These are phyloP conservation scores for Calonectria montana DNA, from an alignment of 2,329 filamentous ascomycete genomes.

Conservation along the genomic window DNA sequence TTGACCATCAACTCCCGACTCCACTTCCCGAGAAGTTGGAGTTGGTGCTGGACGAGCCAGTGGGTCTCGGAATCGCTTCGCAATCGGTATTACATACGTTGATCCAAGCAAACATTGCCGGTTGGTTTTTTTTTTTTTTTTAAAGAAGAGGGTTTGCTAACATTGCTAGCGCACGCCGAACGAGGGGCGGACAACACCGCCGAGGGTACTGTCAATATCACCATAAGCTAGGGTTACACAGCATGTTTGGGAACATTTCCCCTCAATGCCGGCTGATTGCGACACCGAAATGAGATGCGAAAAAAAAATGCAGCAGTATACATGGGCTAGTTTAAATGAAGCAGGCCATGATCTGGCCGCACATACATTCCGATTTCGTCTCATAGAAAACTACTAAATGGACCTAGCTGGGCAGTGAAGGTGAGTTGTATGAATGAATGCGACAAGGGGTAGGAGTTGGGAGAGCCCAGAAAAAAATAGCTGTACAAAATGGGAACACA, in stretches of 20 bases:
- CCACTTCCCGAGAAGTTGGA: slow-evolving; percentile 43
- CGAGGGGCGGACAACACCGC: background rate
- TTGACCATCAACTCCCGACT: slow-evolving; percentile 39
- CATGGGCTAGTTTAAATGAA: background rate
- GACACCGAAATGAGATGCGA: too few relatives aligned
- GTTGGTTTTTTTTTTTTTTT: too few relatives aligned
- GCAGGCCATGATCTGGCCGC: background rate
- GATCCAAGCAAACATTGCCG: background rate
- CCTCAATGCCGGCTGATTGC: background rate
- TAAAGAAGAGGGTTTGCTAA: background rate
- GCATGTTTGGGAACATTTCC: background rate
- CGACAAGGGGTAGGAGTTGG: background rate
- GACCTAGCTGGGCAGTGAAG: too few relatives aligned
- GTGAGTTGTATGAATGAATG: background rate
- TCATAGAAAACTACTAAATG: background rate
- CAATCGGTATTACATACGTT: background rate
- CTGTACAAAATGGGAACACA: background rate
- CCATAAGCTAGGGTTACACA: background rate
- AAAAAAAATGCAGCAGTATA: background rate
- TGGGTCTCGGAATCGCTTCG: slow-evolving; percentile 22
- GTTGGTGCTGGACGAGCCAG: slow-evolving; percentile 28
- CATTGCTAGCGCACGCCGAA: background rate
- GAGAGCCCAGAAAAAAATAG: background rate
- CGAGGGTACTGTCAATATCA: background rate
- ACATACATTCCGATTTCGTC: background rate